Conservation (phyloP, 352 stramenopile species). For the Thraustotheca clavata region DNA sequence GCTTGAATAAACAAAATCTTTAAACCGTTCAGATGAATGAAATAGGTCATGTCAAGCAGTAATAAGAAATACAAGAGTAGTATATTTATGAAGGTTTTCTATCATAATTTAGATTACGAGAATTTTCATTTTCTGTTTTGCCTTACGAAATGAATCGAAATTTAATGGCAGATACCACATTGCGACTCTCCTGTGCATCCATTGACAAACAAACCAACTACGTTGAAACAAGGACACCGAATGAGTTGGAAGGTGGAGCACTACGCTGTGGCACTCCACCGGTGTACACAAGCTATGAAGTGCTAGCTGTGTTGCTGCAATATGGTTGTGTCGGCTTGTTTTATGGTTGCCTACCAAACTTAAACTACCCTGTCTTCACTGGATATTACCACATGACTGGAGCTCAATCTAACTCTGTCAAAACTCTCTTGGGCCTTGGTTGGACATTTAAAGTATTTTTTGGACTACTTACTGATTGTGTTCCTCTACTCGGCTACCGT, state of each 20-base stretch:
- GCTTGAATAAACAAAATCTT: no score
- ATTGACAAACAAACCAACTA: background rate
- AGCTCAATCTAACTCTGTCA: constrained; percentile 30
- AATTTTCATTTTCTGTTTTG: no score
- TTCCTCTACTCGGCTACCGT: constrained; percentile 41
- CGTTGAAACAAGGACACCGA: background rate
- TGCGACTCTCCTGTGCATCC: background rate
- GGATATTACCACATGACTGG: constrained; percentile 45
- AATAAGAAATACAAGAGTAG: no score
- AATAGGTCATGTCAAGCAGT: no score
- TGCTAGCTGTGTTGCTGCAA: constrained; percentile 35
- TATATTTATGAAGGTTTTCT: no score
- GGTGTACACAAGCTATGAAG: constrained; percentile 23
- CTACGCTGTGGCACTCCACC: background rate
- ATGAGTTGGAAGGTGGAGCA: background rate
- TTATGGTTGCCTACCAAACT: constrained; percentile 32
- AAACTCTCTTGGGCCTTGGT: constrained; percentile 29
- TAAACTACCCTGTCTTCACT: constrained; percentile 35
- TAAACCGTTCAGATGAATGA: no score
- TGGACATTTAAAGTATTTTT: constrained; percentile 52
- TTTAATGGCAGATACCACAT: background rate
- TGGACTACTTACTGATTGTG: constrained; percentile 38
- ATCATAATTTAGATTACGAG: no score
- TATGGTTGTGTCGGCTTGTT: constrained; percentile 39
- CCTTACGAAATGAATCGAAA: no score